Base-by-base conservation (phyloP, 768 basidiomycete species). In the Russula griseocarnosa region DNA sequence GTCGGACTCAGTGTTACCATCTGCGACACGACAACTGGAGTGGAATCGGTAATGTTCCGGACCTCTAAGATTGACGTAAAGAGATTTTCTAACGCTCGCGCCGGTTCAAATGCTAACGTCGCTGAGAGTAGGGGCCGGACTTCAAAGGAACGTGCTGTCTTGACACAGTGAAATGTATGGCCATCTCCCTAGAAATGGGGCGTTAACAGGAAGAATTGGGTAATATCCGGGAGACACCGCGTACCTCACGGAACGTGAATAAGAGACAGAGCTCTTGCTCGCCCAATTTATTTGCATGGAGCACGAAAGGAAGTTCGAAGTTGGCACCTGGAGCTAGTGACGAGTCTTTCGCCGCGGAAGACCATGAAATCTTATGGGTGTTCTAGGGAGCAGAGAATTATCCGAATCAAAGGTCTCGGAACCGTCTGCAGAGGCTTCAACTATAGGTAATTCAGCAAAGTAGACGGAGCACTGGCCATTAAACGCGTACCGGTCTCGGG, bases 181-280 rank as follows among this genome's bases (percentile, higher is more conserved):
- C 78, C 75, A 30, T 78, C 77, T 44, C 73, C 70, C 87, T 90
- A 56, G 16, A 56, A 34, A 30, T 16, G 8, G 10, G 9, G 34
- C 10, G 22, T 54, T 22, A 58, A 22, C 13, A 13, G 14, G 50
- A 7, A 46, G 32, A 13, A 38, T 42, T 24, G 9, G 5, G 22
- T n/a, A 20, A 38, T 49, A 32, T n/a, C n/a, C n/a, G n/a, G 67
- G 49, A 6, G 24, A 40, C 6, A 6, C 36, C 13, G 69, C 73
- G 66, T 69, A 85, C 86, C 75, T 86, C 82, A 68, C 87, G 81
- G 75, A 84, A 91, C 0, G 85, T 79, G 71, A 93, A 82, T 16
- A 94, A 73, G 9, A 90, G 68, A 58, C 76, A 79, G 13, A 93
- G 75, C 52, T 84, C 81, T 42, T 80, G 78, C 46, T 76, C 75